A percentile compares a stretch with the other conserved stretches of the same genome.
Evolutionary conservation across 768 basidiomycete species (phyloP).

Genomic region (Butyriboletus loyo): DNA sequence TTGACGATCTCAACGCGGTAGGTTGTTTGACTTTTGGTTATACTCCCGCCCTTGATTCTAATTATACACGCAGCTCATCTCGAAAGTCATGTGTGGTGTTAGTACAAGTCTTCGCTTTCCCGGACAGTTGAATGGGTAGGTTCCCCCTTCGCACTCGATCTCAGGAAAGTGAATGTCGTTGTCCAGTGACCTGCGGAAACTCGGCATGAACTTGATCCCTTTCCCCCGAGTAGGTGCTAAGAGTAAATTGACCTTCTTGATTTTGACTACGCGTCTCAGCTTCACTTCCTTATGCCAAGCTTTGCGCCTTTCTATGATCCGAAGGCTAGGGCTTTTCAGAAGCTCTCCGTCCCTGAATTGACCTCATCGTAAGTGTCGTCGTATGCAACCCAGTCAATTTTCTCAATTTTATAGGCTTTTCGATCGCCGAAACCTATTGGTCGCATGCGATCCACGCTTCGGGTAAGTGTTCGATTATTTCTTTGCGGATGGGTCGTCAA

Average conservation of each 20-base stretch:
- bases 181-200: slow-evolving; percentile 76
- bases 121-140: slow-evolving; percentile 87
- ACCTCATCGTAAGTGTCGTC: slow-evolving; percentile 59
- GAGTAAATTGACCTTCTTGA: neutral
- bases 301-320: slow-evolving; percentile 86
- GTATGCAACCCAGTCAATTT: neutral
- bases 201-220: slow-evolving; percentile 91
- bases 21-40: slow-evolving; percentile 11
- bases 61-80: slow-evolving; percentile 51
- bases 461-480: slow-evolving; percentile 42
- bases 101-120: slow-evolving; percentile 91
- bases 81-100: slow-evolving; percentile 92
- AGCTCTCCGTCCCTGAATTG: slow-evolving; percentile 61
- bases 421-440: slow-evolving; percentile 75
- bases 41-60: neutral
- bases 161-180: slow-evolving; percentile 3
- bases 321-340: slow-evolving; percentile 58
- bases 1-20: slow-evolving; percentile 68
- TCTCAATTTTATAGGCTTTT: slow-evolving; percentile 53
- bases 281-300: slow-evolving; percentile 96
- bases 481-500: neutral
- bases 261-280: slow-evolving; percentile 39
- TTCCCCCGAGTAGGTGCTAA: slow-evolving; percentile 77
- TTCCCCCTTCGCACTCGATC: neutral
- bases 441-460: slow-evolving; percentile 77